Evolutionary conservation across 306 rosid genomes (phyloP).

Genomic region (barrel medic (Medicago truncatula)): DNA sequence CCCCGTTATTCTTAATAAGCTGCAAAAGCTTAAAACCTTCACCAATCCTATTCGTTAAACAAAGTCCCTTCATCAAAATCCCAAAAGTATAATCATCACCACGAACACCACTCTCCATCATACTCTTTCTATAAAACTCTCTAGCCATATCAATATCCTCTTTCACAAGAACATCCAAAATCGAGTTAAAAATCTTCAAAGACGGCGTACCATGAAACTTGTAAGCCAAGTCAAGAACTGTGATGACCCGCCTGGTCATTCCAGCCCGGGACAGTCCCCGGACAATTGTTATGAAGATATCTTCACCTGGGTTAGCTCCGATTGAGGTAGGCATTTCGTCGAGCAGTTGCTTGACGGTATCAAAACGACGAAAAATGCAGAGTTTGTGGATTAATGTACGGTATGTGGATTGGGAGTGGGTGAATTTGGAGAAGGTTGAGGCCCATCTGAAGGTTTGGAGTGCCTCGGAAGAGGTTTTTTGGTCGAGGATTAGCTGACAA

Average conservation of each 20-base stretch:
- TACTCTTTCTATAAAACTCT: constrained; percentile 73
- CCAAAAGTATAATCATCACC: constrained; percentile 75
- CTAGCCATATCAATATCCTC: constrained; percentile 80
- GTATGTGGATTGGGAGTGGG: constrained; percentile 71
- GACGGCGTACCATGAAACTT: constrained; percentile 56
- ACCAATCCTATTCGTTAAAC: constrained; percentile 70
- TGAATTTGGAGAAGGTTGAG: constrained; percentile 57
- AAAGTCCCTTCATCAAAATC: constrained; percentile 79
- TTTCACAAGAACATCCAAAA: constrained; percentile 73
- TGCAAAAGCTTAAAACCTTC: constrained; percentile 85
- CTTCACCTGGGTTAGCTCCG: constrained; percentile 58
- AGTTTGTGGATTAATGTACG: constrained; percentile 69
- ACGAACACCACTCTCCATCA: constrained; percentile 63
- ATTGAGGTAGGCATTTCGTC: constrained; percentile 72
- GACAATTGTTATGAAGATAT: constrained; percentile 64
- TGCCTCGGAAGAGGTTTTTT: constrained; percentile 59
- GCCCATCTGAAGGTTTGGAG: constrained; percentile 79
- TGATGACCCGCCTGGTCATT: constrained; percentile 56
- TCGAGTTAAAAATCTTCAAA: constrained; percentile 66
- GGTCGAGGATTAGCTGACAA: constrained; percentile 59
- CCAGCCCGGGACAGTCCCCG: constrained; percentile 60
- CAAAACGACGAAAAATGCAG: constrained; percentile 63
- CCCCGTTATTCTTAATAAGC: constrained; percentile 63
- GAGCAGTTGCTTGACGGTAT: constrained; percentile 71
- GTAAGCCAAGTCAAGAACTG: constrained; percentile 59